phyloP scores from a whole-genome alignment of 257 asterid species.

The Solanum lycopersicoides region DNA sequence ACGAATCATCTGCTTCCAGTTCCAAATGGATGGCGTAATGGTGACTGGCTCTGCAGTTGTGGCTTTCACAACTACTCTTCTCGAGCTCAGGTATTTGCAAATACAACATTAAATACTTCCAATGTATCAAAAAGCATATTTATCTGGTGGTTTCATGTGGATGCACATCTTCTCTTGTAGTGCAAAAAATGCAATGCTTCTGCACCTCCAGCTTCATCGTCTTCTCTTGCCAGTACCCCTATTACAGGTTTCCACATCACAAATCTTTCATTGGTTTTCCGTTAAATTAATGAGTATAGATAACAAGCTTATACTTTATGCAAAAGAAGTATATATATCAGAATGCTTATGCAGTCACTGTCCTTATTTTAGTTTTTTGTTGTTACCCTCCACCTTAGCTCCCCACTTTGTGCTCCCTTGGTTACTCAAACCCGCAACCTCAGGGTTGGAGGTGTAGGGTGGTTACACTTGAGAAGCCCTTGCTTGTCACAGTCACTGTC shows the following conservation, averaged over 20 bases:
- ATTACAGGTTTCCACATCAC: constrained; percentile 35
- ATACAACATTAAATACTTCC: not conserved
- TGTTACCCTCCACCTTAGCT: not conserved
- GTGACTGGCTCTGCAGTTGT: constrained; percentile 85
- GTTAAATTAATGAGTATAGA: not conserved
- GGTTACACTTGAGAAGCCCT: not conserved
- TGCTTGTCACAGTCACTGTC: not conserved
- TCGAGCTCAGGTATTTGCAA: constrained; percentile 45
- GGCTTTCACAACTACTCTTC: constrained; percentile 92
- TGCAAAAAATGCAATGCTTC: constrained; percentile 74
- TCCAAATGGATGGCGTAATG: constrained; percentile 75
- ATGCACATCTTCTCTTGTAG: constrained; percentile 36
- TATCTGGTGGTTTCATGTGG: not conserved
- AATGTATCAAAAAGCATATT: not conserved
- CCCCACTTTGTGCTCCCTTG: not conserved
- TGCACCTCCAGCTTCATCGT: constrained; percentile 32
- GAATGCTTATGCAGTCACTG: not conserved
- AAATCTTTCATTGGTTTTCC: not conserved
- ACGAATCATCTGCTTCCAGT: constrained; percentile 30
- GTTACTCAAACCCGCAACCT: not conserved
- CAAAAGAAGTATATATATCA: not conserved
- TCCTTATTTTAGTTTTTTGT: not conserved
- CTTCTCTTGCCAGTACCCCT: constrained; percentile 46
- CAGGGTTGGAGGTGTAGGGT: not conserved
- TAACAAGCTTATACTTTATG: not conserved